Evolutionary conservation across 192 early-diverging fungal species (phyloP), one percentile per base, ranked within the genome.

Genomic region (Linnemannia hyalina): DNA sequence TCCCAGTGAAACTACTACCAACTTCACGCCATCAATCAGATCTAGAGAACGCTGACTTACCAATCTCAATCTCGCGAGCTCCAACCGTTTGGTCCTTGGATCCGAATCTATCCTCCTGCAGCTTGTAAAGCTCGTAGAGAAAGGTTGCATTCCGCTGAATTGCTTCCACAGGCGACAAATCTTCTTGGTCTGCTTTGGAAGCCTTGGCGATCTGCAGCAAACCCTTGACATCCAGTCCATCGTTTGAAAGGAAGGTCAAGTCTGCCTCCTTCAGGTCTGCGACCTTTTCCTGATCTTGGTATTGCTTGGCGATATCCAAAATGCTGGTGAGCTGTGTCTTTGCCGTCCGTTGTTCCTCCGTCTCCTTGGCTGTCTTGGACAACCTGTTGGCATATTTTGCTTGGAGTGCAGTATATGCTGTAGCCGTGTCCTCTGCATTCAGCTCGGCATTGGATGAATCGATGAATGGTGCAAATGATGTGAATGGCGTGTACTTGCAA

Each of bases 381-480:
- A 65, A 1, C 52, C 78, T 80, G 49, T 81, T 46, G 41, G 70
- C 46, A 47, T 81, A 38, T 32, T 75, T 73, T 2, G 55, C 35
- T 63, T 81, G 52, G 3, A 84, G 36, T 22, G 88, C 76, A 26
- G 68, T 47, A 46, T 85, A 84, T 68, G 83, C 82, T 40, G 40
- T 80, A 16, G 77, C 73, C 18, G 89, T 91, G 32, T 80, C 82
- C 57, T 91, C 90, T 29, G 89, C 88, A 70, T 88, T 83, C 38
- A 89, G 70, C 36, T 88, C 90, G 0, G 89, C 89, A 70, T 89
- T 88, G 29, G 85, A 77, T 9, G 92, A 91, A 70, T 92, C 90
- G 47, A 85, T 79, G 18, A 88, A 89, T 2, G 92, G 92, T 9
- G 90, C 92, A 88, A 92, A 92, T 13, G 88, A 89, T 15, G 89